Conservation (phyloP, 2,329 filamentous ascomycete genomes). For the Pestalotiopsis sp. region DNA sequence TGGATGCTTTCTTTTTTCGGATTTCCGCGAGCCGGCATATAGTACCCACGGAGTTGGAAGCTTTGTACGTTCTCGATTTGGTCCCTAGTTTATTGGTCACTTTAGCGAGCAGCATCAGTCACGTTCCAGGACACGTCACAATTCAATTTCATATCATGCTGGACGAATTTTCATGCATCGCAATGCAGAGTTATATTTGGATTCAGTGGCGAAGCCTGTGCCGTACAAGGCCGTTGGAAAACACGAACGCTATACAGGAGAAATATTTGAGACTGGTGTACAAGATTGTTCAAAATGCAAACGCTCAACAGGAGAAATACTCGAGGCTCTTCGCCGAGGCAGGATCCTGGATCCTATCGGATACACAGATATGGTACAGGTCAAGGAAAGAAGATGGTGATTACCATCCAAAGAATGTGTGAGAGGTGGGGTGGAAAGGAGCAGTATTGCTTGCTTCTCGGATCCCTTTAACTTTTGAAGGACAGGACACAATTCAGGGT, state of each 20-base stretch:
- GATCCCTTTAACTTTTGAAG: background rate
- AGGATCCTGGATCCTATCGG: background rate
- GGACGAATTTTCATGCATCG: too few relatives aligned
- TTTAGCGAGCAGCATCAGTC: background rate
- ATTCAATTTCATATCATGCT: background rate
- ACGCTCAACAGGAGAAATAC: background rate
- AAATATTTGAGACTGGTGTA: background rate
- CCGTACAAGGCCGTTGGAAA: background rate
- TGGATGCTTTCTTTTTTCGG: background rate
- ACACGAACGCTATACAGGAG: background rate
- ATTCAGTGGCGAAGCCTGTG: background rate
- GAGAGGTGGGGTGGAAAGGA: background rate
- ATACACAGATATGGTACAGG: background rate
- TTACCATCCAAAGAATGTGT: background rate
- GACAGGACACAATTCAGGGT: background rate
- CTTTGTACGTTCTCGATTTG: too few relatives aligned
- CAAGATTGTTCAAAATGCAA: background rate
- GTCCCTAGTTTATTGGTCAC: background rate
- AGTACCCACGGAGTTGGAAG: too few relatives aligned
- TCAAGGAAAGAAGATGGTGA: background rate
- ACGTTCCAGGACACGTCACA: background rate
- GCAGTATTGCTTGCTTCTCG: background rate
- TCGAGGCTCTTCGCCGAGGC: background rate
- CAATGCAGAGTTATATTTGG: too few relatives aligned
- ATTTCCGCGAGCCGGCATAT: slow-evolving; percentile 29